These are phyloP conservation scores for Lasiodiplodia hormozganensis DNA, from an alignment of 2,329 filamentous ascomycete species.

Conservation along the genomic window DNA sequence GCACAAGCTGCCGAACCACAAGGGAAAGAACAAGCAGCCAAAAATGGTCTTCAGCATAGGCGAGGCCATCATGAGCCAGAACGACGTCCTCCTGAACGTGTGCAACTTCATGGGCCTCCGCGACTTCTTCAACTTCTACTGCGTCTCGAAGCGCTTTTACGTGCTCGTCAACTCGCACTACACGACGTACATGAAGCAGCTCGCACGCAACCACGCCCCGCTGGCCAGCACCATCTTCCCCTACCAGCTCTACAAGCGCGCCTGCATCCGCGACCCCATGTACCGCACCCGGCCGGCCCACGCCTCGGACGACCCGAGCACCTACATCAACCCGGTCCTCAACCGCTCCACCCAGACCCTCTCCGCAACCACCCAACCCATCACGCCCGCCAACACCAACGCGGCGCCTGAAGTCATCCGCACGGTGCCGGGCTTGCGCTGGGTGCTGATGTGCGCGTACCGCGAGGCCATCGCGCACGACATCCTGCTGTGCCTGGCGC, in stretches of 20 bases:
- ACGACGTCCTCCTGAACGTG: constrained; percentile 46
- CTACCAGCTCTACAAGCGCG: constrained; percentile 64
- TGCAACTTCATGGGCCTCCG: constrained; percentile 37
- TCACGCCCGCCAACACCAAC: neutral
- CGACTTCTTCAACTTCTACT: constrained; percentile 42
- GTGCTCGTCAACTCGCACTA: constrained; percentile 55
- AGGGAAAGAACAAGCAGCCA: neutral
- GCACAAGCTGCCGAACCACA: neutral
- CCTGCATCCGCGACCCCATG: constrained; percentile 67
- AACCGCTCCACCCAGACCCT: constrained; percentile 31
- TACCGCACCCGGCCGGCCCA: constrained; percentile 48
- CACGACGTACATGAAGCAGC: constrained; percentile 62
- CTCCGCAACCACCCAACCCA: neutral
- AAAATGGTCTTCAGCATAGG: constrained; percentile 41
- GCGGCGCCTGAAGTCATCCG: constrained; percentile 46
- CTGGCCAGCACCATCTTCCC: constrained; percentile 65
- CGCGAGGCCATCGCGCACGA: constrained; percentile 56
- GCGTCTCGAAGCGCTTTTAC: constrained; percentile 50
- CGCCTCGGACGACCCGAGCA: neutral
- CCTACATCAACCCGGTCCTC: neutral
- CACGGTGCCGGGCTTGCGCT: constrained; percentile 68
- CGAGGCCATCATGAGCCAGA: constrained; percentile 44
- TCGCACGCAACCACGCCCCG: constrained; percentile 62
- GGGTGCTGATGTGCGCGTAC: constrained; percentile 69
- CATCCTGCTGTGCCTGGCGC: constrained; percentile 65